Base-by-base conservation (phyloP, 345 rosid species). In the Trapa incisa region DNA sequence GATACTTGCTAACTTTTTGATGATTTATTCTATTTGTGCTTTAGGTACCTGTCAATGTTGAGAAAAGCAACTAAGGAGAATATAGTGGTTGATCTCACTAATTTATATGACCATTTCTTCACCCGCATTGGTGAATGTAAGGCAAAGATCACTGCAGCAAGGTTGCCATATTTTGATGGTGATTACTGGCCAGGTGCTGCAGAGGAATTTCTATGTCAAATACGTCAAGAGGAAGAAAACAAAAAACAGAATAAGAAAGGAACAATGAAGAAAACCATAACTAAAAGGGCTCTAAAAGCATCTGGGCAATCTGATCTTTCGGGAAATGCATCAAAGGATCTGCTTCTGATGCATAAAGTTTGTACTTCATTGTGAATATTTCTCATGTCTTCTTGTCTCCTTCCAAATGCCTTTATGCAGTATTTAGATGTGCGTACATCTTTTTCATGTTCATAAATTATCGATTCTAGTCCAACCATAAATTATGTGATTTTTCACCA, bases 151-250 rank as follows among this genome's bases (percentile, higher is more conserved):
- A 95, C 99, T 17, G 99, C 99, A 43, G 89, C 97, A 60, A 91
- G 99, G 85, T 83, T 95, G 60, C 99, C 99, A 42, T 95, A 95
- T 81, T 95, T 95, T 71, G 99, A 95, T 75, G 99, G 99, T 75
- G 97, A 95, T 82, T 95, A 95, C 75, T 95, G 99, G 99, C 97
- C 99, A 62, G 99, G 97, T 77, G 99, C 97, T 65, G 97, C 99
- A 2, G 99, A 95, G 82, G 97, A 95, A 75, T 78, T 95, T 61
- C 87, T 95, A 67, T 78, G 77, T 78, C 97, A 87, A 83, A 80
- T 95, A 75, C 83, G 86, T 64, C 97, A 89, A 80, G 97, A 94
- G 62, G 96, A 91, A 77, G 99, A 95, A 81, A 96, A 90, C 62
- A 83, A 88, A 85, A 94, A 87, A 80, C 85, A 81, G 72, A 89